phyloP scores from a whole-genome alignment of 805 yeast species.

The Candida nemodendra region DNA sequence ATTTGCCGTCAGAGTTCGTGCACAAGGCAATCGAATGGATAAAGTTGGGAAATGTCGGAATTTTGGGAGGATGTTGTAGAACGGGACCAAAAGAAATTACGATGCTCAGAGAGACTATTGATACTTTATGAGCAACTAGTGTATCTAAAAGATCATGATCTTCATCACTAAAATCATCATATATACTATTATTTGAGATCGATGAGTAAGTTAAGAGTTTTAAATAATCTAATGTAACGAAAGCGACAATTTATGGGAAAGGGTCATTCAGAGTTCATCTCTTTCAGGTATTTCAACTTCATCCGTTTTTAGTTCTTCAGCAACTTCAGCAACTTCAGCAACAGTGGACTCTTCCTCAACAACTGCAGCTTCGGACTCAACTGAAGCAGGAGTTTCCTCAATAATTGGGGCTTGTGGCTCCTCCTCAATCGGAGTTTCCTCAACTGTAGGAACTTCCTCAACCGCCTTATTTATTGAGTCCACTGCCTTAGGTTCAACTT shows the following conservation, averaged over 20 bases:
- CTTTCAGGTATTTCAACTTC: slow-evolving; percentile 4
- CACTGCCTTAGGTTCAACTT: slow-evolving; percentile 4
- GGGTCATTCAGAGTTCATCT: slow-evolving; percentile 17
- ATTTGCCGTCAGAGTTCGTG: slow-evolving; percentile 37
- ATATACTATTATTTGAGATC: background rate
- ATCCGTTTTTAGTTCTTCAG: slow-evolving; percentile 10
- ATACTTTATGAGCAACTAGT: slow-evolving; percentile 3
- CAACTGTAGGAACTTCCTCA: slow-evolving; percentile 5
- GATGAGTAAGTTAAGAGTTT: background rate
- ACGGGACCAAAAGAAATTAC: slow-evolving; percentile 53
- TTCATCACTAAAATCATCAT: background rate
- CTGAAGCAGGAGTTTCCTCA: slow-evolving; percentile 16
- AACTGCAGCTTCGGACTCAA: slow-evolving; percentile 5
- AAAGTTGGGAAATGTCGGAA: slow-evolving; percentile 37
- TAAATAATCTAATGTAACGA: background rate
- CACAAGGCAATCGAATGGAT: slow-evolving; percentile 41
- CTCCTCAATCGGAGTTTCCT: slow-evolving; percentile 9
- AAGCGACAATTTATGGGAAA: background rate
- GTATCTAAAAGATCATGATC: background rate
- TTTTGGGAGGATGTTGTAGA: slow-evolving; percentile 78
- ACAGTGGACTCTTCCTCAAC: slow-evolving; percentile 15
- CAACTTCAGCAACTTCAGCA: slow-evolving; percentile 16
- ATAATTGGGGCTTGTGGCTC: slow-evolving; percentile 7
- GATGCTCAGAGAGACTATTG: slow-evolving; percentile 15
- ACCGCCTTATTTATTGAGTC: no score